These are phyloP conservation scores for Psidium friedrichsthalianum DNA, from an alignment of 345 rosid genomes.

Conservation along the genomic window DNA sequence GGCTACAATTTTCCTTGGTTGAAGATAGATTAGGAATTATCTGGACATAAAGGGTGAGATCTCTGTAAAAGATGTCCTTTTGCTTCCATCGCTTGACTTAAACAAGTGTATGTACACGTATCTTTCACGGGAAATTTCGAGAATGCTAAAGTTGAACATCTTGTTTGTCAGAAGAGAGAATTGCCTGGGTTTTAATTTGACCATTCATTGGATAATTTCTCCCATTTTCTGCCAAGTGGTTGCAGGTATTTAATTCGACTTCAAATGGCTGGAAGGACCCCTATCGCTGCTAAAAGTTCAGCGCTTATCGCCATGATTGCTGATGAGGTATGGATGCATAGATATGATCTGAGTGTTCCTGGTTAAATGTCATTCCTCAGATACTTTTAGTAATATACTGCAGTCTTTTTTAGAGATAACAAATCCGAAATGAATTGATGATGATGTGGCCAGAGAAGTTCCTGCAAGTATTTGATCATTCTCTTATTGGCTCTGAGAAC, in stretches of 20 bases:
- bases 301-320: constrained; percentile 14
- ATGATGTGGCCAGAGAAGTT: not conserved
- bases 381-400: not conserved
- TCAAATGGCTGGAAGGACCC: constrained; percentile 12
- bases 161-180: not conserved
- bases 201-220: not conserved
- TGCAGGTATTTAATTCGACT: not conserved
- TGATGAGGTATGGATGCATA: constrained; percentile 5
- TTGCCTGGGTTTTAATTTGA: not conserved
- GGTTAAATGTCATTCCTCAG: not conserved
- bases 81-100: not conserved
- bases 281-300: constrained; percentile 1
- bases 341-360: not conserved
- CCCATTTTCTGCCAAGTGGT: not conserved
- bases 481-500: not conserved
- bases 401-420: not conserved
- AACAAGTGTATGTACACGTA: not conserved
- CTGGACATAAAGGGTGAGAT: not conserved
- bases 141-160: not conserved
- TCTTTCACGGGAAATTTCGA: not conserved
- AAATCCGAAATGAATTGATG: not conserved
- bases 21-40: no score
- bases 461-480: not conserved
- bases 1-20: no score
- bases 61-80: not conserved